phyloP scores from a whole-genome alignment of 2,329 filamentous ascomycete species.

The Penicillium concentricum region DNA sequence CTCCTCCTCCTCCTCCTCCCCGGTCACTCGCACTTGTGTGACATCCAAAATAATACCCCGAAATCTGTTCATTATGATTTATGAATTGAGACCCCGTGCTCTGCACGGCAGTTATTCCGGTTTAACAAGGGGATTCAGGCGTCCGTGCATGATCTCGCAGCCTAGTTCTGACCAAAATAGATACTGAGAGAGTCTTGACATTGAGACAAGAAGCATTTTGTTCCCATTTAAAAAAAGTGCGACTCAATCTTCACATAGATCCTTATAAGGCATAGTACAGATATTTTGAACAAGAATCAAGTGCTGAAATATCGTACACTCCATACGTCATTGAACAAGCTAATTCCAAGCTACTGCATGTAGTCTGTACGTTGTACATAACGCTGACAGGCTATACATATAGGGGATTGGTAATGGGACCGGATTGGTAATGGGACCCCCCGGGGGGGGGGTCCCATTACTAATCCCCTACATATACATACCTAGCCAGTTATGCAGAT shows the following conservation, averaged over 20 bases:
- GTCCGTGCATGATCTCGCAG: neutral
- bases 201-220: neutral
- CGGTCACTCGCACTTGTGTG: neutral
- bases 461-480: no score
- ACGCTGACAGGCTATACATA: neutral
- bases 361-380: neutral
- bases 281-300: neutral
- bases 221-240: neutral
- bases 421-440: no score
- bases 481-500: neutral
- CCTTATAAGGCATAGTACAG: neutral
- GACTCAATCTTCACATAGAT: neutral
- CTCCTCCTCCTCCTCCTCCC: neutral
- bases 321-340: neutral
- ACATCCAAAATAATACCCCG: neutral
- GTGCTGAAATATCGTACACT: neutral
- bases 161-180: neutral
- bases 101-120: neutral
- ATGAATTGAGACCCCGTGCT: neutral
- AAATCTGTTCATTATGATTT: neutral
- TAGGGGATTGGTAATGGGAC: no score
- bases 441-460: no score
- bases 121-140: neutral
- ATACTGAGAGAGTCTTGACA: neutral
- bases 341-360: slow-evolving; percentile 1